These are phyloP conservation scores for Erythrobasidium hasegawianum DNA, from an alignment of 1,284 basidiomycete genomes.

Conservation along the genomic window DNA sequence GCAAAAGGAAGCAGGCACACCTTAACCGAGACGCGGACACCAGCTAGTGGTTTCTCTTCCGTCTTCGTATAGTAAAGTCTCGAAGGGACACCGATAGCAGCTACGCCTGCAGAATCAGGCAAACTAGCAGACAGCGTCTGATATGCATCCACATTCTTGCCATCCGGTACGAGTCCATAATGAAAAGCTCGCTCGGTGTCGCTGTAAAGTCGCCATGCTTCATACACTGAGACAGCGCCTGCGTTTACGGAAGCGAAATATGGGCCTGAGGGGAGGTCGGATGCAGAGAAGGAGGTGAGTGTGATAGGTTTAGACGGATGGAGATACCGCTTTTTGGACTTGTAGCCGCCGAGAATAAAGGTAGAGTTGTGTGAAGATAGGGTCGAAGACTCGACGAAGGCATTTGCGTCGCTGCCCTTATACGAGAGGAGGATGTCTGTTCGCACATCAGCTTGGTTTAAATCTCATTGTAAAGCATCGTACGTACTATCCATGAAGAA, in stretches of 20 bases:
- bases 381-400: background rate
- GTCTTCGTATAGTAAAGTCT: constrained; percentile 41
- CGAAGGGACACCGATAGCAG: constrained; percentile 45
- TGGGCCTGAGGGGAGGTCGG: constrained; percentile 41
- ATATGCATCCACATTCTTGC: constrained; percentile 9
- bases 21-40: constrained; percentile 45
- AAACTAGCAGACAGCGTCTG: constrained; percentile 14
- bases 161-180: constrained; percentile 18
- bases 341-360: constrained; percentile 15
- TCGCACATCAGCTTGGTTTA: no score
- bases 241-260: constrained; percentile 41
- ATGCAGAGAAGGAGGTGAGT: background rate
- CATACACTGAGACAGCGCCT: constrained; percentile 38
- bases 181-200: constrained; percentile 44
- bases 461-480: no score
- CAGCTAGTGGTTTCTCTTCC: constrained; percentile 42
- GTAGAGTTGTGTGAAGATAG: background rate
- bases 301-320: background rate
- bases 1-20: no score
- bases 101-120: constrained; percentile 13
- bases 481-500: constrained; percentile 21
- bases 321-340: background rate
- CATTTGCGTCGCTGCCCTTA: constrained; percentile 1
- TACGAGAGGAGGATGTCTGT: constrained; percentile 15
- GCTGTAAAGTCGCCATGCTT: constrained; percentile 44